Evolutionary conservation across 345 rosid genomes (phyloP), one percentile per base, ranked within the genome.

Genomic region (Combretum micranthum): DNA sequence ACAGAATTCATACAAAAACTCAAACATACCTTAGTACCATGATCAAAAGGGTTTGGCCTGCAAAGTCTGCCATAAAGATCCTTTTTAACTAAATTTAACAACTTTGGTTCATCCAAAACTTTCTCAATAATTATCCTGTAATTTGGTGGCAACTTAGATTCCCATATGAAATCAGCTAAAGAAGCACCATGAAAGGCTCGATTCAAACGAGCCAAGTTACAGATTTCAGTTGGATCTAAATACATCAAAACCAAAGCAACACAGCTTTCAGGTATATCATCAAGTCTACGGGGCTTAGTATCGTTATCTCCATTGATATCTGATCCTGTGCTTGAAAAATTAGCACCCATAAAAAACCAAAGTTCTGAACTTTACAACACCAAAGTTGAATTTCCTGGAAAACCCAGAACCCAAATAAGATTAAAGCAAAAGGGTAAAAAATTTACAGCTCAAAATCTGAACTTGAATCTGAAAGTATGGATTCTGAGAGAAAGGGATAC

Each of bases 131-230:
- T 71, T 17, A 61, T 63, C 12, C 14, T 20, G 42, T 81, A 79
- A 52, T 69, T 81, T 43, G 73, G 60, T 50, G 90, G 90, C 48
- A 84, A 52, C 63, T 84, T 84, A 14, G 69, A 49, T n/a, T 77
- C 83, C 90, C 87, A 84, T 15, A 84, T 68, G 58, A 77, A 81
- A 77, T 84, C 82, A 26, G 87, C 90, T 0, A 72, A 75, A 13
- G 90, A 84, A 17, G 85, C 85, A 3, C 77, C 71, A 47, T 68
- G 74, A 53, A 84, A 84, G 9, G 78, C 51, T 50, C 69, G 65
- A 60, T 74, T 81, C 65, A 84, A 58, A 26, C 77, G 64, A 52
- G 87, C 85, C 60, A 84, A 65, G 43, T 63, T 54, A 22, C 87
- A 81, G 47, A 84, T 84, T 71, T 81, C 82, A 20, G 77, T 61